Evolutionary conservation across 371 early-diverging fungal genomes (phyloP).

Genomic region (Mucor plumbeus): DNA sequence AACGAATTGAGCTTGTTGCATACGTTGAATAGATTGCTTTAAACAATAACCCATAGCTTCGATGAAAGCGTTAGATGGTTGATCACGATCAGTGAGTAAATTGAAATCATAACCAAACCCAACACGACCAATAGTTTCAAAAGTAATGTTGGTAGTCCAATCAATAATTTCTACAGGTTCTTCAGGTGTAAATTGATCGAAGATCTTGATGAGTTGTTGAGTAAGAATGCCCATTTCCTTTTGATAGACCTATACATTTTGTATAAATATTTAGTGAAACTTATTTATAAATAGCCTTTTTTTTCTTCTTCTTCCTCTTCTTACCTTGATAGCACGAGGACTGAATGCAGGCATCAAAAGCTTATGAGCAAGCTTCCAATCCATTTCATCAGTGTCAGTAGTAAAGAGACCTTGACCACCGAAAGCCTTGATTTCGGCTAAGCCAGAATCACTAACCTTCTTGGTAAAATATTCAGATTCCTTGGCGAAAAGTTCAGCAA

Average conservation of each 20-base stretch:
- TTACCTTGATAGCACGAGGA: conserved; percentile 42
- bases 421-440: conserved; percentile 40
- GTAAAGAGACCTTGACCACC: conserved; percentile 55
- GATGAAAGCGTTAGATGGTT: conserved; percentile 51
- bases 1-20: conserved; percentile 41
- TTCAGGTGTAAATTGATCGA: conserved; percentile 39
- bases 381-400: conserved; percentile 45
- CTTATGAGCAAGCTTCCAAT: conserved; percentile 60
- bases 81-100: conserved; percentile 45
- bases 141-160: conserved; percentile 63
- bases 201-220: conserved; percentile 40
- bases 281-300: background rate
- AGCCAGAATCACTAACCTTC: conserved; percentile 24
- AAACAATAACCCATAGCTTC: conserved; percentile 58
- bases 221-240: conserved; percentile 49
- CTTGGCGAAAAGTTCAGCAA: conserved; percentile 41
- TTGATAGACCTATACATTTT: conserved; percentile 40
- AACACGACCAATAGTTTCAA: conserved; percentile 56
- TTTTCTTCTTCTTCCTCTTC: background rate
- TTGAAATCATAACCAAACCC: conserved; percentile 70
- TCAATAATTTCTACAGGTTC: conserved; percentile 53
- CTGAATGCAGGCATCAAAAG: conserved; percentile 64
- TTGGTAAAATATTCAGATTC: conserved; percentile 54
- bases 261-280: background rate
- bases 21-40: conserved; percentile 30